Percentiles rank a stretch among this genome's conserved stretches.
phyloP scores from a whole-genome alignment of 2,329 filamentous ascomycete species.

The Pseudocercospora eumusae region DNA sequence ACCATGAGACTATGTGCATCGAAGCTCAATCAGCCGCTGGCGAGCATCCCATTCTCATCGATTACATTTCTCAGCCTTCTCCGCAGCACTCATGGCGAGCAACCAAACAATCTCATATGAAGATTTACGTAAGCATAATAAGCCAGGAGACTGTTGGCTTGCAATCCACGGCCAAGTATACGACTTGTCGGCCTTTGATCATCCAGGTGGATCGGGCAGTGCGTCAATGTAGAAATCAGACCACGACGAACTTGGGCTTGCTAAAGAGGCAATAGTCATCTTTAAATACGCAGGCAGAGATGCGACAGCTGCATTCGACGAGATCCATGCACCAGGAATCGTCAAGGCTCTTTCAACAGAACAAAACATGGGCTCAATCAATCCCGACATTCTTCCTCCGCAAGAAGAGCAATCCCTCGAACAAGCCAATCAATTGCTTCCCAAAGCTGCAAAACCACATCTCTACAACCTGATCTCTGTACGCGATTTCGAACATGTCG shows the following conservation, averaged over 20 bases:
- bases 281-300: neutral
- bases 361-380: conserved; percentile 11
- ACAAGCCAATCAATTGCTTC: conserved; percentile 4
- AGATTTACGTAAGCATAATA: conserved; percentile 7
- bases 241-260: neutral
- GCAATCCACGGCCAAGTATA: conserved; percentile 12
- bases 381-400: conserved; percentile 10
- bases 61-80: no score
- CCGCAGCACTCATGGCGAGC: neutral
- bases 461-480: conserved; percentile 50
- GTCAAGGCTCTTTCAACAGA: conserved; percentile 6
- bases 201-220: conserved; percentile 5
- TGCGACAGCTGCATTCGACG: conserved; percentile 7
- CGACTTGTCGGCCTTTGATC: conserved; percentile 10
- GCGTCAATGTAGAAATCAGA: conserved; percentile 3
- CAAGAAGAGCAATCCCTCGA: conserved; percentile 12
- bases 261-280: neutral
- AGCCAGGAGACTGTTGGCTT: conserved; percentile 6
- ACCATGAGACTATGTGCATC: neutral
- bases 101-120: neutral
- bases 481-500: conserved; percentile 50
- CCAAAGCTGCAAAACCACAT: conserved; percentile 45
- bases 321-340: conserved; percentile 4
- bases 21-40: neutral
- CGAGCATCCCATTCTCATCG: no score